Conservation (phyloP, 139 green algal genomes). For the Trebouxia sp. region DNA sequence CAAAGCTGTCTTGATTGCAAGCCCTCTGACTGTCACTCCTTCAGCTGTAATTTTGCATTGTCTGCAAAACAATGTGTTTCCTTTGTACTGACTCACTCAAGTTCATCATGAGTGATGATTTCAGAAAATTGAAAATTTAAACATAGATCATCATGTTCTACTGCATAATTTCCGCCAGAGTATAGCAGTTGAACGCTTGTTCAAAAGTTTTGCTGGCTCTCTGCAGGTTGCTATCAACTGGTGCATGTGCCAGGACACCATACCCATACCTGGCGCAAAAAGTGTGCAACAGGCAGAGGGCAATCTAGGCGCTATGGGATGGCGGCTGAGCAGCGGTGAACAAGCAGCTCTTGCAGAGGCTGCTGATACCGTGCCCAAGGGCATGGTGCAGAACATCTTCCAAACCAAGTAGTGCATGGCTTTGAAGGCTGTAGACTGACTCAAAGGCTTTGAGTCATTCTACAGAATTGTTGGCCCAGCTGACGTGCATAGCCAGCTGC, state of each 20-base stretch:
- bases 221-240: slow-evolving; percentile 94
- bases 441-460: no score
- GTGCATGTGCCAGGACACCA: slow-evolving; percentile 89
- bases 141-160: no score
- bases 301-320: slow-evolving; percentile 74
- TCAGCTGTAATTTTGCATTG: no score
- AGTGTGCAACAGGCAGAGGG: slow-evolving; percentile 70
- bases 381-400: slow-evolving; percentile 93
- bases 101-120: no score
- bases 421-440: no score
- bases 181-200: background rate
- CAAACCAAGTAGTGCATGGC: slow-evolving; percentile 82
- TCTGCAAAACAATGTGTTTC: no score
- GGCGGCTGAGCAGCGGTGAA: slow-evolving; percentile 69
- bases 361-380: slow-evolving; percentile 43
- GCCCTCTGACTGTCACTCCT: no score
- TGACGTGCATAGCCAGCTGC: no score
- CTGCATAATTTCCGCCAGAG: background rate
- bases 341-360: slow-evolving; percentile 67
- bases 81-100: no score
- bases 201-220: background rate
- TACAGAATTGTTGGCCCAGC: no score
- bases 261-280: slow-evolving; percentile 94
- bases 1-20: background rate
- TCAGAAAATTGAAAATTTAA: no score